Evolutionary conservation across 169 alveolate genomes (phyloP), one percentile per base, ranked within the genome.

Genomic region (Plasmodium blacklocki): DNA sequence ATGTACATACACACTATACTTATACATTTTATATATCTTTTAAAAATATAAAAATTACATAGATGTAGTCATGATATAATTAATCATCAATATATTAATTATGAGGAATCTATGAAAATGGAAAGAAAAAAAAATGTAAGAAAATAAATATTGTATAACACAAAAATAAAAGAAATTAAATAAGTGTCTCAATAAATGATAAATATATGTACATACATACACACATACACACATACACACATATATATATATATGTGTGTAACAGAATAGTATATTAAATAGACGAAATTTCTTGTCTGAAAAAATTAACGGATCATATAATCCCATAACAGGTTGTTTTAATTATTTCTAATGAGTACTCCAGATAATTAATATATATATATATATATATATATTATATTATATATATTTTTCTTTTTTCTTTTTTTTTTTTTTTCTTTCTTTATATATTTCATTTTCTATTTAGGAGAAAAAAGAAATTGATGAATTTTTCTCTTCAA

Each of bases 61-160:
- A 83, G 91, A 67, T 70, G 91, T 54, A 62, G 58, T 12, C 91
- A 71, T 50, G 91, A 83, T 63, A 83, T 83, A 60, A 83, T 83
- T 11, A 83, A 71, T 23, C 91, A 83, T 18, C 59, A 59, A 18
- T 83, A 52, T 45, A 39, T 58, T 47, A 71, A 68, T 50, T 54
- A 67, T 58, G 73, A 67, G 11, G 83, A 67, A 18, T 54, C 83
- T 7, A 58, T 59, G 19, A 83, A 83, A 83, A 21, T 58, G 14
- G 91, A 83, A 70, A 70, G 21, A 32, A 83, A 83, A 70, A 83
- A 71, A 47, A 71, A 83, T 29, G 91, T 83, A 83, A 19, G 3
- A 15, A 18, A 11, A 56, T 3, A 56, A 56, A 39, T 39, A 39
- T 39, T 39, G 47, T 5, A 39, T 39, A 39, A 39, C 47, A 39